Conservation (phyloP, 2,329 filamentous ascomycete species). For the Hypoxylon sp. region DNA sequence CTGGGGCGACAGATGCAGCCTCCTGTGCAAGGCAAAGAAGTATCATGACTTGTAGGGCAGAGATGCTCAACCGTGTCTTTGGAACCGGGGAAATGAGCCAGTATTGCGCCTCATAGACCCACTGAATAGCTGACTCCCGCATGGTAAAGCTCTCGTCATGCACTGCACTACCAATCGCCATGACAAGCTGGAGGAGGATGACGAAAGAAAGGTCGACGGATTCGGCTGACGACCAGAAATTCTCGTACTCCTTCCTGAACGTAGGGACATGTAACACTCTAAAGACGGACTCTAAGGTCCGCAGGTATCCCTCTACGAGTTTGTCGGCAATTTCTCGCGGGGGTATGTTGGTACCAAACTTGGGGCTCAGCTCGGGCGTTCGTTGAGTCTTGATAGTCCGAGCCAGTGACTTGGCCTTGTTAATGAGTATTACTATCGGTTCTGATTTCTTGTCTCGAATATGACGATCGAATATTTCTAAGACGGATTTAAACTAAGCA, state of each 20-base stretch:
- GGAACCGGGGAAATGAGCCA: slow-evolving; percentile 65
- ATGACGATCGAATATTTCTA: slow-evolving; percentile 48
- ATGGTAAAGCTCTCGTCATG: slow-evolving; percentile 63
- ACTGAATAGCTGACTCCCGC: slow-evolving; percentile 61
- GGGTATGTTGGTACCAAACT: slow-evolving; percentile 60
- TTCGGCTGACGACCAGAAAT: slow-evolving; percentile 63
- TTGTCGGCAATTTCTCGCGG: slow-evolving; percentile 62
- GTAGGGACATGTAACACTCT: slow-evolving; percentile 71
- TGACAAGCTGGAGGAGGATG: slow-evolving; percentile 68
- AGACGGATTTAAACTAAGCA: slow-evolving; percentile 46
- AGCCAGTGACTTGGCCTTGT: slow-evolving; percentile 60
- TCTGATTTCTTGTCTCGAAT: slow-evolving; percentile 51
- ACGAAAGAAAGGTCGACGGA: slow-evolving; percentile 62
- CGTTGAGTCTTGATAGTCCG: slow-evolving; percentile 61
- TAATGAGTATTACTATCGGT: slow-evolving; percentile 54
- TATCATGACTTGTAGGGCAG: slow-evolving; percentile 67
- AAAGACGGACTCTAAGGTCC: slow-evolving; percentile 69
- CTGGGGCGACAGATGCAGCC: slow-evolving; percentile 63
- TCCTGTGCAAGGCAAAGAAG: slow-evolving; percentile 67
- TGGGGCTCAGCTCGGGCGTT: slow-evolving; percentile 55
- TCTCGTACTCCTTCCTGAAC: slow-evolving; percentile 68
- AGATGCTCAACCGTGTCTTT: slow-evolving; percentile 65
- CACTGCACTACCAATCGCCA: slow-evolving; percentile 66
- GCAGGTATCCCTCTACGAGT: slow-evolving; percentile 68
- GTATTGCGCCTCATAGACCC: slow-evolving; percentile 68